Conservation (phyloP, 495 filamentous ascomycete genomes). For the Neurospora tetraspora region DNA sequence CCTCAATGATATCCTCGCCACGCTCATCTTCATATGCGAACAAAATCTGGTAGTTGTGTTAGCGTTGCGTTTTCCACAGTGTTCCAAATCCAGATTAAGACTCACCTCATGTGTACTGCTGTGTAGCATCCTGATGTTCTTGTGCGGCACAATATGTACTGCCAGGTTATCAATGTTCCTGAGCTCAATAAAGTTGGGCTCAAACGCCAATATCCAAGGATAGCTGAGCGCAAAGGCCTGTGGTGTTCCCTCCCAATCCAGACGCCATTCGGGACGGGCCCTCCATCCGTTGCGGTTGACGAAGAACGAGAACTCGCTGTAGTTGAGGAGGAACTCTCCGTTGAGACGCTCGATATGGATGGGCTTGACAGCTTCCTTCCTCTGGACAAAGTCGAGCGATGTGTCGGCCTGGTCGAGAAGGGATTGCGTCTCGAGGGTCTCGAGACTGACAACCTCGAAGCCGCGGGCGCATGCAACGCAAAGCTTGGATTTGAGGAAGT, state of each 20-base stretch:
- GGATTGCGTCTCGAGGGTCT: constrained; percentile 94
- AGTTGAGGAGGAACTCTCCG: constrained; percentile 95
- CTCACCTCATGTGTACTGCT: constrained; percentile 90
- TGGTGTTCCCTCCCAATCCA: constrained; percentile 93
- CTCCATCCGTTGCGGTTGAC: constrained; percentile 98
- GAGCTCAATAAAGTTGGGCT: constrained; percentile 97
- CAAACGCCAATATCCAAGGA: constrained; percentile 95
- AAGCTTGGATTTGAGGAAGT: constrained; percentile 92
- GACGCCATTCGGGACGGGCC: constrained; percentile 88
- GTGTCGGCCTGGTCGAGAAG: constrained; percentile 97
- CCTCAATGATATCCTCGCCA: constrained; percentile 90
- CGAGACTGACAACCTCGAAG: constrained; percentile 94
- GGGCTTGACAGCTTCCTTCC: constrained; percentile 88
- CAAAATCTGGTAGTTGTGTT: constrained; percentile 54
- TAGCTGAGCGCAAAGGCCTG: constrained; percentile 85
- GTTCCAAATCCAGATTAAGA: neutral
- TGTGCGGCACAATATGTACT: constrained; percentile 89
- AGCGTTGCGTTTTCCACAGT: neutral
- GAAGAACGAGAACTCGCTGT: constrained; percentile 97
- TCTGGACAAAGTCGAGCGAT: constrained; percentile 88
- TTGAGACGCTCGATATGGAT: constrained; percentile 96
- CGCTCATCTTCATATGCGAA: constrained; percentile 96
- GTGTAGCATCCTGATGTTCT: constrained; percentile 95
- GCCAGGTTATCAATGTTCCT: constrained; percentile 86
- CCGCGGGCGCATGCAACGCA: constrained; percentile 92